Percentiles rank a stretch among this genome's conserved stretches.
Conservation (phyloP, 495 filamentous ascomycete genomes). For the Bacidia rubella region DNA sequence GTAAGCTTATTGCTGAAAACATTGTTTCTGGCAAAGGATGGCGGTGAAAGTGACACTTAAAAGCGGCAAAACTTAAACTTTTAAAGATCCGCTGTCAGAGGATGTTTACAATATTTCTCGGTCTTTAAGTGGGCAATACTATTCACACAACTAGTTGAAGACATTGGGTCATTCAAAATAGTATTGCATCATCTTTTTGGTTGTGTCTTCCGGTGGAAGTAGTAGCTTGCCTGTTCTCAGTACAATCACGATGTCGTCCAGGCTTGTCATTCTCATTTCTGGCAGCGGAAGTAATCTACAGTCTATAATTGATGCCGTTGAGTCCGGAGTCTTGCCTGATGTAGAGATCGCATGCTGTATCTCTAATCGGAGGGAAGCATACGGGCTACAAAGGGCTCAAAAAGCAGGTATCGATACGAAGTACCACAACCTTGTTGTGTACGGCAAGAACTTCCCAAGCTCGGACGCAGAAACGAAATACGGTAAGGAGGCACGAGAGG, state of each 20-base stretch:
- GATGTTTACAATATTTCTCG: no score
- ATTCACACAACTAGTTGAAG: no score
- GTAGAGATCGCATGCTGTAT: constrained; percentile 61
- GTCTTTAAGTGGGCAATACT: no score
- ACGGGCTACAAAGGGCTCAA: constrained; percentile 60
- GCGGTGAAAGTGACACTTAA: no score
- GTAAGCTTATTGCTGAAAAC: background rate
- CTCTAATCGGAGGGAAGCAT: constrained; percentile 70
- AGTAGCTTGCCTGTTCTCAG: no score
- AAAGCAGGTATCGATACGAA: constrained; percentile 59
- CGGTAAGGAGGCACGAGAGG: constrained; percentile 42
- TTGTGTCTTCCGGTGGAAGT: no score
- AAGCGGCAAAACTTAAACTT: no score
- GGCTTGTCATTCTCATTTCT: no score
- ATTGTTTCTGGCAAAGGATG: background rate
- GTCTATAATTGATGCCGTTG: constrained; percentile 68
- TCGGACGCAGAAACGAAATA: constrained; percentile 24
- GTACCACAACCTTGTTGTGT: constrained; percentile 60
- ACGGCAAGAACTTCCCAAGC: constrained; percentile 36
- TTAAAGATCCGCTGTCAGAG: no score
- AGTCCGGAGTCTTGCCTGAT: constrained; percentile 38
- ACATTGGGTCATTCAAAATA: no score
- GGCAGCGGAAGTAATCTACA: constrained; percentile 82
- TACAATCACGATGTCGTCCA: no score
- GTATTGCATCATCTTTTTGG: no score